Base-by-base conservation (phyloP, 768 basidiomycete genomes). In the Lentinula lateritia region DNA sequence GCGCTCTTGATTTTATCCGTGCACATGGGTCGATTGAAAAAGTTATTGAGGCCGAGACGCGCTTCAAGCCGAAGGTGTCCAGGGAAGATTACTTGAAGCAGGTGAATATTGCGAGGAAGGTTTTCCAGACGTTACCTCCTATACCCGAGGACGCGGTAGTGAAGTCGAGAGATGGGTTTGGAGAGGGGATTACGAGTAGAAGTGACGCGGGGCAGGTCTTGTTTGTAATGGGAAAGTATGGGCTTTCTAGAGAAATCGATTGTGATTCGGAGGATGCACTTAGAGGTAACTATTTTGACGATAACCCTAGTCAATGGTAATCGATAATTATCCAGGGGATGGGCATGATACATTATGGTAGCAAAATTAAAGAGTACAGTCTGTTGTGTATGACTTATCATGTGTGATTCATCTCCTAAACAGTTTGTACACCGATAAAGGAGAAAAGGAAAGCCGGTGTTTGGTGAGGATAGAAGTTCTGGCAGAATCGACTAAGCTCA, bases 1-100 rank as follows among this genome's bases (percentile, higher is more conserved):
- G 86, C 2, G 93, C 93, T 1, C 84, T 92, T 67, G 86, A 85
- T 66, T 83, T 90, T 64, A 91, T 96, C 55, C 81, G 80, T 54
- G 76, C 83, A 65, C 74, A 93, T 69, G 85, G 85, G 4, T 79
- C 82, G 6, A 94, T 96, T 65, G 92, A 94, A 71, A 73, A 77
- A 6, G 77, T 93, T 36, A 72, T 95, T 18, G 76, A 81, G 63
- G 68, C 69, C 15, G 75, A 82, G 66, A 75, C 71, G 6, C 83
- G 80, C 68, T 88, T 80, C 67, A 74, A 77, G 2, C 85, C 83
- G 1, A 79, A 78, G 16, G 61, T 81, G 10, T 72, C 83, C 0
- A 62, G 67, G 12, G 69, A 77, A 1, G 78, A 74, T 10, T 94
- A 94, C 68, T 72, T 94, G 3, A 77, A 78, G 2, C 84, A 91